Conservation (phyloP, 1,284 basidiomycete species). For the Phylloporus gajari region DNA sequence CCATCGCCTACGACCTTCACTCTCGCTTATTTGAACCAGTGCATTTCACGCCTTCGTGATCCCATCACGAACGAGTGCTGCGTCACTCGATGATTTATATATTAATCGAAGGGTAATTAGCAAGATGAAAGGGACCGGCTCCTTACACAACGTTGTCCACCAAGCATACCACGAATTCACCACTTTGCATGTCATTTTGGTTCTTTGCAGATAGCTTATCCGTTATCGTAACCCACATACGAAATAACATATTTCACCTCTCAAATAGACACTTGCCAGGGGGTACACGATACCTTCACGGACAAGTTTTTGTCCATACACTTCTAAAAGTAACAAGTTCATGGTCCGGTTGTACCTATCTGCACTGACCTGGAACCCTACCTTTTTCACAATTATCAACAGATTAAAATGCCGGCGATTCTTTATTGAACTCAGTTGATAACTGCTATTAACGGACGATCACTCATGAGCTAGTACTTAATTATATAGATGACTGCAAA, state of each 20-base stretch:
- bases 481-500: no score
- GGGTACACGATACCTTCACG: neutral
- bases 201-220: constrained; percentile 37
- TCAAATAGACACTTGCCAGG: constrained; percentile 17
- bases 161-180: constrained; percentile 6
- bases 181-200: constrained; percentile 1
- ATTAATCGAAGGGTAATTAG: constrained; percentile 23
- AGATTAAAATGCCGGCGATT: no score
- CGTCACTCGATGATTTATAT: constrained; percentile 16
- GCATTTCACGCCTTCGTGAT: constrained; percentile 9
- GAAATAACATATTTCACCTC: constrained; percentile 34
- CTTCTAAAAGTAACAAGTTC: no score
- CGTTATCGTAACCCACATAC: constrained; percentile 29
- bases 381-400: no score
- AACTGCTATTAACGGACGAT: no score
- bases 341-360: no score
- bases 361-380: no score
- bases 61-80: constrained; percentile 14
- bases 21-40: constrained; percentile 30
- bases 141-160: constrained; percentile 19
- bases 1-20: constrained; percentile 22
- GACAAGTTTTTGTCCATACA: no score
- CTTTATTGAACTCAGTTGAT: no score
- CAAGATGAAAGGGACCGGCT: constrained; percentile 18
- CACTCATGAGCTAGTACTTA: no score